Conservation (phyloP, 345 rosid species). For the Ailanthus altissimus region DNA sequence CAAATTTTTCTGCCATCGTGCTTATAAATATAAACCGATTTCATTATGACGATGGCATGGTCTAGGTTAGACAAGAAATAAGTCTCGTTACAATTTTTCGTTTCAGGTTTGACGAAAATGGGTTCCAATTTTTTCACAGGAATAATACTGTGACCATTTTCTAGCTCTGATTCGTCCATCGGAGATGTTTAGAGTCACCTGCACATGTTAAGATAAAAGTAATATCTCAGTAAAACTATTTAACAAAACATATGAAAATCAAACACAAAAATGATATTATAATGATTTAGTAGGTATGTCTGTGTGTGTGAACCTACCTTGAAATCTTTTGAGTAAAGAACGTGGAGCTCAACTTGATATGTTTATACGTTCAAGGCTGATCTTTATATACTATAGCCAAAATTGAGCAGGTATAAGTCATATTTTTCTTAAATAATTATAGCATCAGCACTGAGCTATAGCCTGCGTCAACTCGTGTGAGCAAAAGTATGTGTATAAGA, state of each 20-base stretch:
- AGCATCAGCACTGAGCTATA: neutral
- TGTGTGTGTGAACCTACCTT: neutral
- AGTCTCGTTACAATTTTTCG: neutral
- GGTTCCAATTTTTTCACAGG: neutral
- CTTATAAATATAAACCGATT: constrained; percentile 21
- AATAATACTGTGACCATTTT: neutral
- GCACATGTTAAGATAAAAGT: neutral
- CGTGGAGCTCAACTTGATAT: neutral
- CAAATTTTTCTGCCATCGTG: neutral
- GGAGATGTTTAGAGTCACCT: neutral
- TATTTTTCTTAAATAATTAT: neutral
- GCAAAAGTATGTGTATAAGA: neutral
- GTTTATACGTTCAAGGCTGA: neutral
- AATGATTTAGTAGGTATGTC: neutral
- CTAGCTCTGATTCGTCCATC: neutral
- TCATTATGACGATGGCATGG: constrained; percentile 13
- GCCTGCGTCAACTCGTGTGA: neutral
- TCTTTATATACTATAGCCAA: neutral
- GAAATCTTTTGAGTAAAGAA: neutral
- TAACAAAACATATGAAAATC: neutral
- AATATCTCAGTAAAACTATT: neutral
- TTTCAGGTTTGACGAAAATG: constrained; percentile 2
- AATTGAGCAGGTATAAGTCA: neutral
- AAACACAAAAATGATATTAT: neutral
- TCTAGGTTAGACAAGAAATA: constrained; percentile 30